Conservation (phyloP, 2,329 filamentous ascomycete genomes). For the Mollisiaceae sp. region DNA sequence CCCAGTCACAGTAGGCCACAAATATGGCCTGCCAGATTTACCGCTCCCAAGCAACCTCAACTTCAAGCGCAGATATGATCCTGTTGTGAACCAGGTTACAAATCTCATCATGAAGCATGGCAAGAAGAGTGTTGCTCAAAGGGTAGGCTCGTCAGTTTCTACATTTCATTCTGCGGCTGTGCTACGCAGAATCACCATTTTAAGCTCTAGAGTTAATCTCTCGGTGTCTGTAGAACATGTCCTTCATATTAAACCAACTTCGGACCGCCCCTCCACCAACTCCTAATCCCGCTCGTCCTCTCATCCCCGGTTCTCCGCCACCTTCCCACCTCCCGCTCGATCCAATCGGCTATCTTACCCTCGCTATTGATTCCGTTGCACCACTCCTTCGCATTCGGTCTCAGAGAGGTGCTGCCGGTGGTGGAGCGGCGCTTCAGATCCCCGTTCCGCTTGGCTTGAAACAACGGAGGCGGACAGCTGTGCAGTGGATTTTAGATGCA, state of each 20-base stretch:
- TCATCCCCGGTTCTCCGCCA: slow-evolving; percentile 79
- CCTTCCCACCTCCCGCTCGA: slow-evolving; percentile 83
- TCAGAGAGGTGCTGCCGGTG: slow-evolving; percentile 80
- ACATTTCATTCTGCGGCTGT: slow-evolving; percentile 33
- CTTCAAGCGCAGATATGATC: slow-evolving; percentile 83
- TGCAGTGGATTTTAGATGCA: slow-evolving; percentile 88
- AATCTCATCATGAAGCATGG: slow-evolving; percentile 91
- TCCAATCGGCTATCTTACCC: slow-evolving; percentile 85
- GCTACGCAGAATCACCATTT: slow-evolving; percentile 27
- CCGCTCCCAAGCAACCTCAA: slow-evolving; percentile 66
- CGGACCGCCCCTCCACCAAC: slow-evolving; percentile 83
- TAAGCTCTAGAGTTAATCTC: slow-evolving; percentile 17
- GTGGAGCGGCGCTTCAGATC: slow-evolving; percentile 82
- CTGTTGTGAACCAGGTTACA: slow-evolving; percentile 84
- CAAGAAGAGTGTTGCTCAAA: slow-evolving; percentile 88
- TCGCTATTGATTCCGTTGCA: slow-evolving; percentile 91
- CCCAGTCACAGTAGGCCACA: slow-evolving; percentile 46
- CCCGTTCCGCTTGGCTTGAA: slow-evolving; percentile 77
- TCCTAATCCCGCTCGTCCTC: slow-evolving; percentile 70
- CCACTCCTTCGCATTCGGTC: slow-evolving; percentile 82
- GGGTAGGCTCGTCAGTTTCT: slow-evolving; percentile 56
- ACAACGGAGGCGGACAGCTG: slow-evolving; percentile 77
- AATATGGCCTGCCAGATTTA: slow-evolving; percentile 74
- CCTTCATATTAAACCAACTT: slow-evolving; percentile 79
- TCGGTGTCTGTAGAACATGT: slow-evolving; percentile 71